Evolutionary conservation across 495 filamentous ascomycete genomes (phyloP).

Genomic region (Opeltia flavorubescens): DNA sequence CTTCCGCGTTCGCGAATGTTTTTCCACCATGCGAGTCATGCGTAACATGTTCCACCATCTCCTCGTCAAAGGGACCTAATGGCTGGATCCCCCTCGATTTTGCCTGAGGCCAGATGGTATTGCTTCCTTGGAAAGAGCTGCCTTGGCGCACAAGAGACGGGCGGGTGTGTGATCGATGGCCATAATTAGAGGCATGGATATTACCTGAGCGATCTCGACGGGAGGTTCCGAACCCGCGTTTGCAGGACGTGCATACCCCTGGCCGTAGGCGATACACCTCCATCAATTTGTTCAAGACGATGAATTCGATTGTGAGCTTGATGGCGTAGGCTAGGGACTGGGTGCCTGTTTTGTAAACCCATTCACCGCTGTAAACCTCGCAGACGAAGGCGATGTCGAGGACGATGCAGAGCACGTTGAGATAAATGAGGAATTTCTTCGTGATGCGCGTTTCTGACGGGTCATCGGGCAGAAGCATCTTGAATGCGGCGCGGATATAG

Average conservation of each 20-base stretch:
- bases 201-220: background rate
- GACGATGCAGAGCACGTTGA: conserved; percentile 37
- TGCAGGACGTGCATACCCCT: background rate
- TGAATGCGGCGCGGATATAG: conserved; percentile 27
- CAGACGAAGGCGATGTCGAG: conserved; percentile 33
- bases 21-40: background rate
- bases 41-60: background rate
- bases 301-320: conserved; percentile 41
- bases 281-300: conserved; percentile 34
- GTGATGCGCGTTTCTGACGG: conserved; percentile 31
- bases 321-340: conserved; percentile 38
- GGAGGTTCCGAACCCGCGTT: background rate
- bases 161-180: background rate
- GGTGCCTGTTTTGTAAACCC: conserved; percentile 33
- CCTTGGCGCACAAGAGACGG: background rate
- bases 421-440: conserved; percentile 38
- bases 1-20: background rate
- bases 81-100: background rate
- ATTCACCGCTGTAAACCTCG: conserved; percentile 33
- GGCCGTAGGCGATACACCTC: conserved; percentile 13
- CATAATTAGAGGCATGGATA: background rate
- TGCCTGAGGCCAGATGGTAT: background rate
- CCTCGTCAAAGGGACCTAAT: background rate
- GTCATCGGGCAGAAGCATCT: conserved; percentile 16
- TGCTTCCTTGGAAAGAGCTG: background rate